Evolutionary conservation across 164 flowering plant genomes (phyloP).

Genomic region (Nelumbo lutea): DNA sequence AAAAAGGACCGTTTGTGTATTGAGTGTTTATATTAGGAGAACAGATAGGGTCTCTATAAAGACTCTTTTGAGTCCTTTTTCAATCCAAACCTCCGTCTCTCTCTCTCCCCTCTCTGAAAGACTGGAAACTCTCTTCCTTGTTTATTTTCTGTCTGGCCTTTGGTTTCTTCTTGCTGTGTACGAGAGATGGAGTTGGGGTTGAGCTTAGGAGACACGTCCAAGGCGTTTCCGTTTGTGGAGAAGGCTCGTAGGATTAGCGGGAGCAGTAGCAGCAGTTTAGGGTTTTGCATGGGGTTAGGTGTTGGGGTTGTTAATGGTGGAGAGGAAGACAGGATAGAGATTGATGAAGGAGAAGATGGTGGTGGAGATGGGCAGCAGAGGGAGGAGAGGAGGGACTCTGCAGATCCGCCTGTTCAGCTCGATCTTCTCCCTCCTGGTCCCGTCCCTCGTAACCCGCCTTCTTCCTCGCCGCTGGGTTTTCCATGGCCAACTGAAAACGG

Average conservation of each 20-base stretch:
- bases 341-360: slow-evolving; percentile 1
- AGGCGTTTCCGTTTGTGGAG: slow-evolving; percentile 31
- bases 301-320: slow-evolving; percentile 10
- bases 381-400: slow-evolving; percentile 17
- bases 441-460: slow-evolving; percentile 24
- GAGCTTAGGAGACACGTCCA: slow-evolving; percentile 50
- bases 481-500: slow-evolving; percentile 40
- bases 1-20: too few relatives aligned
- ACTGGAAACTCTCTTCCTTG: too few relatives aligned
- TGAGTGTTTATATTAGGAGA: too few relatives aligned
- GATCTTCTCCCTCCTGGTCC: slow-evolving; percentile 49
- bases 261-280: slow-evolving; percentile 20
- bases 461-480: slow-evolving; percentile 13
- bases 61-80: slow-evolving; percentile 10
- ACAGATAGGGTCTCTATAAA: slow-evolving; percentile 9
- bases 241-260: slow-evolving; percentile 17
- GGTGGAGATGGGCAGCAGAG: not conserved
- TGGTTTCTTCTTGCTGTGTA: not conserved
- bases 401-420: slow-evolving; percentile 42
- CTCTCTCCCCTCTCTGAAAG: not conserved
- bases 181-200: slow-evolving; percentile 56
- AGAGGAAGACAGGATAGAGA: slow-evolving; percentile 5
- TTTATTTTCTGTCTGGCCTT: not conserved
- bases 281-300: slow-evolving; percentile 44
- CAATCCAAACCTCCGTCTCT: not conserved